Percentiles rank a stretch among this genome's conserved stretches.
Conservation (phyloP, 306 rosid species). For the Adenanthera pavonina region DNA sequence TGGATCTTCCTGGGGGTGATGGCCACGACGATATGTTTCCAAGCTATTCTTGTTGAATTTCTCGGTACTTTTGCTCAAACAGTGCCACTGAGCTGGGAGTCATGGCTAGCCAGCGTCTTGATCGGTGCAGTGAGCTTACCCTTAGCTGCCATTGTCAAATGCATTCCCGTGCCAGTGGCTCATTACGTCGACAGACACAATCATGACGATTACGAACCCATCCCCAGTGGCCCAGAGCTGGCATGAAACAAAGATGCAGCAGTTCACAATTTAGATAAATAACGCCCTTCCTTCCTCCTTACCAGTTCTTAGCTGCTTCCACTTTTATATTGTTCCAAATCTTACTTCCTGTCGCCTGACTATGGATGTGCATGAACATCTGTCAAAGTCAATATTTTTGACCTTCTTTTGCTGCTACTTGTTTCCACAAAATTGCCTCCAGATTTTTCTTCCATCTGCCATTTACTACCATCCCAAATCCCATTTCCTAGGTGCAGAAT, state of each 20-base stretch:
- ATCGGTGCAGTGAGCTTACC: conserved; percentile 72
- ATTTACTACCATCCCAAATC: background rate
- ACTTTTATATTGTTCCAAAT: background rate
- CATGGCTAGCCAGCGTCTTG: conserved; percentile 65
- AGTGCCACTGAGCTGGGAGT: conserved; percentile 55
- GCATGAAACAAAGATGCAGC: conserved; percentile 47
- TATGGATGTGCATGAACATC: background rate
- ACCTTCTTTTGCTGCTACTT: background rate
- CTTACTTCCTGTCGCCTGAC: background rate
- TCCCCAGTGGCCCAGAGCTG: conserved; percentile 75
- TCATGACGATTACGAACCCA: conserved; percentile 68
- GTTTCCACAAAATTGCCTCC: background rate
- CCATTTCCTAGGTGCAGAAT: conserved; percentile 10
- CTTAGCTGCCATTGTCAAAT: conserved; percentile 63
- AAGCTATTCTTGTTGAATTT: conserved; percentile 65
- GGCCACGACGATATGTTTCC: conserved; percentile 59
- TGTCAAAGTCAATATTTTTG: background rate
- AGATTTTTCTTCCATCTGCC: background rate
- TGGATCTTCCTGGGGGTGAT: conserved; percentile 67
- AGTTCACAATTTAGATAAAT: background rate
- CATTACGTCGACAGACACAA: conserved; percentile 27
- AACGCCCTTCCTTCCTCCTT: background rate
- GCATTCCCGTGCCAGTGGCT: conserved; percentile 60
- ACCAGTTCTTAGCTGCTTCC: background rate
- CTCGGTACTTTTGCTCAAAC: conserved; percentile 82